A percentile compares a stretch with the other conserved stretches of the same genome.
phyloP scores from a whole-genome alignment of 2,329 filamentous ascomycete species.

The Diaporthe sp. region DNA sequence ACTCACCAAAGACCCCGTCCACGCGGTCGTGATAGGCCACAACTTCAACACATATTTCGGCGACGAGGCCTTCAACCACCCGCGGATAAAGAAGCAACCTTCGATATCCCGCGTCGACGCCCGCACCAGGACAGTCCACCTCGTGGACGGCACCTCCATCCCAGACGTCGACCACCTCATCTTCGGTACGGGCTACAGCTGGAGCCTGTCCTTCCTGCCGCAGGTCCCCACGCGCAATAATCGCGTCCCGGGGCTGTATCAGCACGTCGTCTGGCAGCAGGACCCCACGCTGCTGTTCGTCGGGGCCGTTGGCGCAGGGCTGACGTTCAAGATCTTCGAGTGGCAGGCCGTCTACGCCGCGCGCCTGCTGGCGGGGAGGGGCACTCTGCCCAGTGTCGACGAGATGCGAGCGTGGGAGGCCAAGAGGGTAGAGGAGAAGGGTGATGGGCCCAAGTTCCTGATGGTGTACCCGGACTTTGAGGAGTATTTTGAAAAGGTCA shows the following conservation, averaged over 20 bases:
- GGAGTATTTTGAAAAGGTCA: constrained; percentile 72
- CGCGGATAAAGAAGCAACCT: constrained; percentile 40
- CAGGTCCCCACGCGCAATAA: constrained; percentile 65
- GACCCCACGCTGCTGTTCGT: constrained; percentile 70
- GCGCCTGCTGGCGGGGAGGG: constrained; percentile 67
- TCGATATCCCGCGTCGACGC: constrained; percentile 42
- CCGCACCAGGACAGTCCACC: constrained; percentile 56
- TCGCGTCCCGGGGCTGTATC: constrained; percentile 67
- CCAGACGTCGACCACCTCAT: constrained; percentile 71
- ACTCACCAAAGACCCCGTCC: constrained; percentile 39
- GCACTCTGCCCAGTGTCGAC: constrained; percentile 59
- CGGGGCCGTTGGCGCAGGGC: constrained; percentile 66
- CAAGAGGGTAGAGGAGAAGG: constrained; percentile 64
- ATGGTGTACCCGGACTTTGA: constrained; percentile 73
- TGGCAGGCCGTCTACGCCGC: constrained; percentile 76
- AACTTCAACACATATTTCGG: constrained; percentile 47
- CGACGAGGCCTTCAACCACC: constrained; percentile 45
- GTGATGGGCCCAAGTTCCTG: constrained; percentile 69
- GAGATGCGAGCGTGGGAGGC: constrained; percentile 69
- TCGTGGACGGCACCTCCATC: constrained; percentile 67
- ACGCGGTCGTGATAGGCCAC: constrained; percentile 45
- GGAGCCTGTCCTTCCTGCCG: constrained; percentile 72
- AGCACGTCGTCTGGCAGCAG: constrained; percentile 67
- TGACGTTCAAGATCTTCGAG: constrained; percentile 78
- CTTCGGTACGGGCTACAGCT: constrained; percentile 76